Evolutionary conservation across 192 early-diverging fungal genomes (phyloP).

Genomic region (Haplosporangium gracile): DNA sequence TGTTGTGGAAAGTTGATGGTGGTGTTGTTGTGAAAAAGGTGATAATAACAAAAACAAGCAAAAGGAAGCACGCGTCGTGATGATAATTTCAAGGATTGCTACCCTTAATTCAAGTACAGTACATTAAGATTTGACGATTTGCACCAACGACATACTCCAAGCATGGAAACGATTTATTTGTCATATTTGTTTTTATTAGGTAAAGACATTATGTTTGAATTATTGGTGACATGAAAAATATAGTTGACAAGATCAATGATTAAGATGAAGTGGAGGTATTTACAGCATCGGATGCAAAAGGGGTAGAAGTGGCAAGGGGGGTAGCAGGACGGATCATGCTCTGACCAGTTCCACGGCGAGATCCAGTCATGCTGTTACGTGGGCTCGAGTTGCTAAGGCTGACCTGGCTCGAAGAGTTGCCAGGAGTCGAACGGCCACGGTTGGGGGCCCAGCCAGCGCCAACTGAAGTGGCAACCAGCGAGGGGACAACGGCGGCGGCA

Average conservation of each 20-base stretch:
- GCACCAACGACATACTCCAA: too few relatives aligned
- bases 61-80: not conserved
- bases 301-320: slow-evolving; percentile 7
- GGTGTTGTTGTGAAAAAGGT: not conserved
- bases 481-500: slow-evolving; percentile 56
- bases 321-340: slow-evolving; percentile 25
- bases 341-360: slow-evolving; percentile 32
- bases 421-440: slow-evolving; percentile 12
- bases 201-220: not conserved
- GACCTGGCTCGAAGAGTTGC: slow-evolving; percentile 47
- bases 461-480: slow-evolving; percentile 56
- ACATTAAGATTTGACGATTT: too few relatives aligned
- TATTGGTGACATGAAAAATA: slow-evolving; percentile 8
- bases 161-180: too few relatives aligned
- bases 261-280: slow-evolving; percentile 17
- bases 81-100: too few relatives aligned
- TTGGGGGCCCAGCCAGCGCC: slow-evolving; percentile 60
- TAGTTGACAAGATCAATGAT: slow-evolving; percentile 1
- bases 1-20: not conserved
- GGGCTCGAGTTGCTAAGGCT: slow-evolving; percentile 36
- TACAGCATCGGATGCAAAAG: slow-evolving; percentile 21
- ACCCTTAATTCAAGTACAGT: too few relatives aligned
- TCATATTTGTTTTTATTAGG: too few relatives aligned
- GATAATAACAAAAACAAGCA: not conserved
- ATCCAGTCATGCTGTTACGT: slow-evolving; percentile 31